Base-by-base conservation (phyloP, 1,284 basidiomycete genomes). In the Omphalotus olearius region DNA sequence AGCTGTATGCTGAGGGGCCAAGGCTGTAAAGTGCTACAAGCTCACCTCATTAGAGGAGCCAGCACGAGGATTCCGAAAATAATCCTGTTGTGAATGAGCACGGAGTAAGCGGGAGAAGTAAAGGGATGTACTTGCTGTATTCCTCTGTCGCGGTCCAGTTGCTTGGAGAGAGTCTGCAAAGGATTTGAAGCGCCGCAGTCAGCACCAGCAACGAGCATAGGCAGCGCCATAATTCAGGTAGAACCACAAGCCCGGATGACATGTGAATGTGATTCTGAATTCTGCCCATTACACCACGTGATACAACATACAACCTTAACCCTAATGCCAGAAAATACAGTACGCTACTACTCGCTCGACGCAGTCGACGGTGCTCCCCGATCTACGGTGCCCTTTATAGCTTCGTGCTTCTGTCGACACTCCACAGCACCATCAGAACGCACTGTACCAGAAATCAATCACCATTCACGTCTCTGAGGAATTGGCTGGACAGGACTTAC, bases 181-280 rank as follows among this genome's bases (percentile, higher is more conserved):
- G 89, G 81, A 64, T 92, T 93, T 1, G 79, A 78, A 5, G 91
- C 90, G 1, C 91, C 91, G 58, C 90, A 93, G 44, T 91, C 88
- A 1, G 86, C 76, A 39, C 80, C 80, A 53, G 78, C 80, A 35
- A 85, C 74, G 14, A 92, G 83, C 74, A 88, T 76, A 49, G 86
- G 83, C 18, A 91, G 71, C 9, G 88, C 82, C 89, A 91, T 91
- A 38, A 36, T 33, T 14, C 3, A 25, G n/a, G 41, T 18, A 42
- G 3, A 30, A 42, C 14, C 13, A 23, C 23, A 49, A 25, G 28
- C 30, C 33, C 20, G 20, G 17, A 44, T 44, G 18, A 25, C 10
- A 47, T 33, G 47, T 46, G 30, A 26, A 39, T 39, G 26, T 26
- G 37, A n/a, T n/a, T n/a, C n/a, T 35, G 37, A 30, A 28, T 16